Evolutionary conservation across 2,329 filamentous ascomycete species (phyloP).

Genomic region (Ploettnerulaceae sp.): DNA sequence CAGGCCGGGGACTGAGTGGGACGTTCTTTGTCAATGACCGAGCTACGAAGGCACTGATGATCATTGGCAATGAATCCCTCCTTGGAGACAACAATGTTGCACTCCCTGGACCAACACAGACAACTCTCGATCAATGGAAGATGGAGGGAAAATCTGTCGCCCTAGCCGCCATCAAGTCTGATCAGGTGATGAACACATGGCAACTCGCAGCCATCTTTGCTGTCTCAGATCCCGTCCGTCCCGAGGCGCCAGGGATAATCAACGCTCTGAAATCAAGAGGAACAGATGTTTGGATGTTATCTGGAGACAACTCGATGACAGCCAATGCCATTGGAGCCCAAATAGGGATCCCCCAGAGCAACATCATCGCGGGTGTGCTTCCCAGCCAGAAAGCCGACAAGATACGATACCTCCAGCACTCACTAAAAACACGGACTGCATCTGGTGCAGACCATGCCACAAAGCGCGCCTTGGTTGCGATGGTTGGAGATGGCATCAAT

Average conservation of each 20-base stretch:
- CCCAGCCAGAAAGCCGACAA: conserved; percentile 76
- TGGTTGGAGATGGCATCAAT: conserved; percentile 85
- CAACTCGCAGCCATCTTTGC: conserved; percentile 62
- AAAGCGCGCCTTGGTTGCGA: conserved; percentile 59
- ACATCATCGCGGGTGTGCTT: conserved; percentile 83
- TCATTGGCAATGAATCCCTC: conserved; percentile 71
- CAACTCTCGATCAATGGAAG: conserved; percentile 52
- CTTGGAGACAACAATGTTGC: conserved; percentile 47
- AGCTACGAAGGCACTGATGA: conserved; percentile 39
- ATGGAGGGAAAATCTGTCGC: conserved; percentile 59
- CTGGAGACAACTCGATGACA: conserved; percentile 84
- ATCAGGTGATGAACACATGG: conserved; percentile 35
- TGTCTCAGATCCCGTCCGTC: conserved; percentile 75
- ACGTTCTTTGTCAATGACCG: conserved; percentile 37
- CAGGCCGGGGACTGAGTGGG: conserved; percentile 67
- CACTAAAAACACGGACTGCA: conserved; percentile 18
- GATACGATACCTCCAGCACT: conserved; percentile 55
- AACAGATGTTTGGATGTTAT: conserved; percentile 84
- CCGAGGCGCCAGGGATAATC: conserved; percentile 64
- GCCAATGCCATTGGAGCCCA: conserved; percentile 71
- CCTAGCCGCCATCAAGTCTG: conserved; percentile 45
- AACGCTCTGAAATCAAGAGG: conserved; percentile 57
- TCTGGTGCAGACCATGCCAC: conserved; percentile 25
- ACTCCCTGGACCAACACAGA: conserved; percentile 36
- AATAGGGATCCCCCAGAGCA: conserved; percentile 66